Evolutionary conservation across 192 early-diverging fungal genomes (phyloP), one percentile per base, ranked within the genome.

Genomic region (Podila clonocystis): DNA sequence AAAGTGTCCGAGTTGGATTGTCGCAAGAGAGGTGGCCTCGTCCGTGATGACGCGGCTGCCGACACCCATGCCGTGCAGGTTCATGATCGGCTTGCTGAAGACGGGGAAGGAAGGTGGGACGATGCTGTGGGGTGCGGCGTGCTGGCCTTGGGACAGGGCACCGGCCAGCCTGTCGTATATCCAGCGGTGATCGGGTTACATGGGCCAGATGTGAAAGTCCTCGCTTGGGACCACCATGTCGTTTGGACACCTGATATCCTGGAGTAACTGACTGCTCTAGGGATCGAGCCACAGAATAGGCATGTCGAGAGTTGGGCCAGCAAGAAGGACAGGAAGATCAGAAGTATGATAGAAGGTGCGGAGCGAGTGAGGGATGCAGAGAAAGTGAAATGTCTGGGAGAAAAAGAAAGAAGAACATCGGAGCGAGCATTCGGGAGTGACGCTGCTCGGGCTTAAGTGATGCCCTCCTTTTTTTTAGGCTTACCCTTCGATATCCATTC

Each of bases 71-170:
- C 45, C 17, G 22, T 26, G 33, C 34, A 64, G 41, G 26, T 64
- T 64, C 45, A 64, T 64, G 24, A 64, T 33, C 28, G 63, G 63
- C 45, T 64, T 64, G 41, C 63, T 64, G 17, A 64, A 64, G 24
- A 64, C 63, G 11, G 63, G 63, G 26, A 41, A 64, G 9, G 20
- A 36, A 26, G 63, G 63, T 48, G 63, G 41, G 41, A 29, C 11
- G 22, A 64, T 45, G 20, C 63, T n/a, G 38, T 64, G 63, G 17
- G 63, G 63, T 26, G 63, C 63, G 15, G 63, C 63, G 15, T 50
- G 2, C 45, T 50, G 45, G 17, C 28, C 63, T 24, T 64, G 63
- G 26, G 45, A n/a, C 45, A 64, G 24, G n/a, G 45, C 63, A 7
- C 49, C 26, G 9, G 63, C 38, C 63, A 64, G 26, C 24, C 50